Base-by-base conservation (phyloP, 306 rosid species). In the Vigna trinervia region DNA sequence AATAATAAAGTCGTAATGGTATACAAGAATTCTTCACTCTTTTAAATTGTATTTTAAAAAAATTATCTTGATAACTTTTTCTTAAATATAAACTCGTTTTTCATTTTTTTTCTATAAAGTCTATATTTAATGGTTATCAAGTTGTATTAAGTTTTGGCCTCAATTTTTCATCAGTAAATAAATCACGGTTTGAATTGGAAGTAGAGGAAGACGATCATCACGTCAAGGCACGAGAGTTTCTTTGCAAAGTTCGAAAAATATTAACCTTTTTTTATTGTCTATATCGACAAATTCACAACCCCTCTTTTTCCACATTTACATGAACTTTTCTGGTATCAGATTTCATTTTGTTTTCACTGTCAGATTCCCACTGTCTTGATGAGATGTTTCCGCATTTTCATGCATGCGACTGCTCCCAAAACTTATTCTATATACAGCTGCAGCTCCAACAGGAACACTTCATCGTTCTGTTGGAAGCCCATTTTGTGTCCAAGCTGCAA, bases 401-500 rank as follows among this genome's bases (percentile, higher is more conserved):
- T 22, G 30, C 52, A 50, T 17, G 47, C 30, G 60, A 64, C 45
- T 30, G 56, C 61, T 54, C 75, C 79, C 46, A 28, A 51, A 66
- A 48, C 30, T 83, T 79, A 74, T 85, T 70, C 52, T 87, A 57
- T 73, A 13, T 68, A 74, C 85, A 76, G 50, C 66, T 78, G 69
- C 57, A 57, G 50, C 22, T 70, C 77, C 74, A 48, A 65, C 62
- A 1, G 23, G 34, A 52, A 14, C 38, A 51, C 73, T 56, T 89
- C 88, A 91, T 38, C 10, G 39, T 78, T 90, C 92, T 64, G 85
- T 86, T 41, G 97, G 96, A 67, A 95, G 93, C 59, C 83, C 87
- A 87, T 78, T 92, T 76, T 83, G 89, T 23, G 91, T 76, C 97
- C 98, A 92, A 76, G 96, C 84, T 80, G 90, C 96, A 75, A 80